Evolutionary conservation across 331 rosid genomes (phyloP).

Genomic region (Telfairia occidentalis): DNA sequence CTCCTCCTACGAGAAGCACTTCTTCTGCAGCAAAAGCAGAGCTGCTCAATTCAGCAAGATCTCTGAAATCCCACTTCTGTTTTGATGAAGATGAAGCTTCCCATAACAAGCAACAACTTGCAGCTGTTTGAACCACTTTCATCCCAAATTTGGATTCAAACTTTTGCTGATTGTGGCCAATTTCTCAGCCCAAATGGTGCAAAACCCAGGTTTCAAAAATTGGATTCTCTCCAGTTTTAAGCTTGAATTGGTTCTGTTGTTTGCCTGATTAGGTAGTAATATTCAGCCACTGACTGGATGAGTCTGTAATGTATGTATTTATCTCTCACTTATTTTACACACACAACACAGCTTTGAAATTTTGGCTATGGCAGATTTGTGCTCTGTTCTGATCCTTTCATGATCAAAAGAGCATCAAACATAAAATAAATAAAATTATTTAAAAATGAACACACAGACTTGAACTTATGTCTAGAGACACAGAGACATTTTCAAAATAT

Average conservation of each 20-base stretch:
- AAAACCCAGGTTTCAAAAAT: constrained; percentile 3
- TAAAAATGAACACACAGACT: no score
- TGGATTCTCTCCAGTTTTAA: constrained; percentile 8
- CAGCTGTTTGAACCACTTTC: constrained; percentile 8
- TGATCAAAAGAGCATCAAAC: no score
- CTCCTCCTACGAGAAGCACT: neutral
- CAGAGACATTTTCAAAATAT: no score
- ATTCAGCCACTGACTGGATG: constrained; percentile 11
- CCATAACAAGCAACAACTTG: constrained; percentile 12
- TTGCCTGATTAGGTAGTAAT: neutral
- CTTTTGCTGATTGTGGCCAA: neutral
- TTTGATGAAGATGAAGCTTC: constrained; percentile 19
- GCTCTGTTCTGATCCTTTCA: neutral
- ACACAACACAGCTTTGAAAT: constrained; percentile 1
- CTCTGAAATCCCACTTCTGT: constrained; percentile 8
- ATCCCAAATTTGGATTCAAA: neutral
- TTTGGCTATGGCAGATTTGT: constrained; percentile 9
- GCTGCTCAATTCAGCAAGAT: neutral
- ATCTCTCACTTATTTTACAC: neutral
- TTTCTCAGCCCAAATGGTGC: neutral
- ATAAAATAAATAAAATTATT: no score
- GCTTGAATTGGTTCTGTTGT: neutral
- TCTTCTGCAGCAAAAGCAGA: neutral
- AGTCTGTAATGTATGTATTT: constrained; percentile 1
- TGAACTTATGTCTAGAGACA: no score